Evolutionary conservation across 352 stramenopile species (phyloP).

Genomic region (Phytopythium delawarense): DNA sequence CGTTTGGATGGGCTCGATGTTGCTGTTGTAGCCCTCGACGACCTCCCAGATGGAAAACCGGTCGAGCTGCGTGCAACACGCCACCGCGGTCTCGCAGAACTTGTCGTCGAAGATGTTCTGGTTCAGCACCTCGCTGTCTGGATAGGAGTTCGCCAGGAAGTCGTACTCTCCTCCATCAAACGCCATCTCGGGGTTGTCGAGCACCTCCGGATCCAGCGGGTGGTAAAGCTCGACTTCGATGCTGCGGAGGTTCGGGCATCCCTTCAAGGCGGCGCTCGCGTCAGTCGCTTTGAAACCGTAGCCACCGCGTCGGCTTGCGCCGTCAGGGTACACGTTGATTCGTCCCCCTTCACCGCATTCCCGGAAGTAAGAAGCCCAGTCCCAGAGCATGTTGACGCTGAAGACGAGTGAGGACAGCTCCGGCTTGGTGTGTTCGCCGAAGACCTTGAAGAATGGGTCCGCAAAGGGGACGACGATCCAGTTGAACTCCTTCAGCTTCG

Average conservation of each 20-base stretch:
- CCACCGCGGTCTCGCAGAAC: conserved; percentile 22
- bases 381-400: conserved; percentile 37
- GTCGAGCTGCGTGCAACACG: conserved; percentile 26
- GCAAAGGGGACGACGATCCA: conserved; percentile 35
- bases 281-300: conserved; percentile 27
- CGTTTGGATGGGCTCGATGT: conserved; percentile 18
- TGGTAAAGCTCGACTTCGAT: conserved; percentile 37
- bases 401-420: conserved; percentile 27
- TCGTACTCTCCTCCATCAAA: conserved; percentile 26
- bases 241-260: conserved; percentile 27
- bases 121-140: conserved; percentile 23
- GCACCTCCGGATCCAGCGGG: conserved; percentile 21
- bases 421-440: conserved; percentile 32
- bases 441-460: conserved; percentile 37
- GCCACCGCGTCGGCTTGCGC: conserved; percentile 5
- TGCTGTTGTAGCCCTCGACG: conserved; percentile 17
- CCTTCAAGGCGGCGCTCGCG: conserved; percentile 19
- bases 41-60: conserved; percentile 23
- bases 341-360: conserved; percentile 1
- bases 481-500: conserved; percentile 30
- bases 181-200: conserved; percentile 15
- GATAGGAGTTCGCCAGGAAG: conserved; percentile 16
- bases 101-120: conserved; percentile 32
- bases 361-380: conserved; percentile 30
- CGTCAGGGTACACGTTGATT: background rate